Evolutionary conservation across 805 yeast genomes (phyloP).

Genomic region (Ogataea pini): DNA sequence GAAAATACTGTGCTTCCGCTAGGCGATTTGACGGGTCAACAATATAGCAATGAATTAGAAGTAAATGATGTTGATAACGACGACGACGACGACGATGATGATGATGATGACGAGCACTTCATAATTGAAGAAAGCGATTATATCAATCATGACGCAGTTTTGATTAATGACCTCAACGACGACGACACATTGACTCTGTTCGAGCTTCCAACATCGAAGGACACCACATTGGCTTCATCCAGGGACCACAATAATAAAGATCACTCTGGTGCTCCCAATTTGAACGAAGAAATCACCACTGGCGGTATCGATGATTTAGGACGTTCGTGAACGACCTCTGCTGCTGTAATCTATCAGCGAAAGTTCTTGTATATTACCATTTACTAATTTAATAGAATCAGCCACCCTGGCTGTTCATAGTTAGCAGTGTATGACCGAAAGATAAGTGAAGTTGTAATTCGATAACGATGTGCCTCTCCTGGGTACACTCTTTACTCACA

Average conservation of each 20-base stretch:
- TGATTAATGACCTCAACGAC: constrained; percentile 4
- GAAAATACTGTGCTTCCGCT: constrained; percentile 12
- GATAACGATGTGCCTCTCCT: too few relatives aligned
- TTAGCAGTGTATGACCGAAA: too few relatives aligned
- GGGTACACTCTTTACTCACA: too few relatives aligned
- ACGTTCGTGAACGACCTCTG: too few relatives aligned
- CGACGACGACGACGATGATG: constrained; percentile 1
- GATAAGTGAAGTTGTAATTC: too few relatives aligned
- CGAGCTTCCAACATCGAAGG: constrained; percentile 14
- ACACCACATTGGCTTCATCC: background rate
- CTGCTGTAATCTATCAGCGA: too few relatives aligned
- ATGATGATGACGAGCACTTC: constrained; percentile 15
- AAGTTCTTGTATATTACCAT: too few relatives aligned
- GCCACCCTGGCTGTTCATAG: too few relatives aligned
- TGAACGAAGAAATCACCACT: too few relatives aligned
- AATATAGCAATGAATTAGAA: too few relatives aligned
- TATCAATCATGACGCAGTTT: constrained; percentile 11
- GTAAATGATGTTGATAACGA: background rate
- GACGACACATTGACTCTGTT: constrained; percentile 23
- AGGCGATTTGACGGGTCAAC: constrained; percentile 1
- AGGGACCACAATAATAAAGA: background rate
- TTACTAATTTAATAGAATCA: too few relatives aligned
- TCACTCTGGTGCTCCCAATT: background rate
- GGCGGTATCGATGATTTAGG: too few relatives aligned
- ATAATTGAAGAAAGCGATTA: constrained; percentile 18